Evolutionary conservation across 1,284 basidiomycete species (phyloP).

Genomic region (Ceratobasidium papillatum): DNA sequence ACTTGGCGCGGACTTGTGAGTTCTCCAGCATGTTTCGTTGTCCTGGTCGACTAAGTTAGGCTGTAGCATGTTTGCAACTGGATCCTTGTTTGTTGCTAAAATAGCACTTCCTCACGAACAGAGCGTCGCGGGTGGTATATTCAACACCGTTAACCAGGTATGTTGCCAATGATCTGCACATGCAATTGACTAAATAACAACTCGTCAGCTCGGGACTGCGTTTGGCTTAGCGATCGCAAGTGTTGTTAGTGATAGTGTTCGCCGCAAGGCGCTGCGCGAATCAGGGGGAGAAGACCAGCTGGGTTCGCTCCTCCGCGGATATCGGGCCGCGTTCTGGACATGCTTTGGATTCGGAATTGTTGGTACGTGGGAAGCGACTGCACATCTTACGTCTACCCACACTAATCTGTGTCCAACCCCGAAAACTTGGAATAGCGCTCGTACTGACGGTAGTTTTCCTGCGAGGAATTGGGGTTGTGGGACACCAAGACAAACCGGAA

Average conservation of each 20-base stretch:
- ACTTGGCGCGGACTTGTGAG: slow-evolving; percentile 76
- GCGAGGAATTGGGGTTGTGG: slow-evolving; percentile 67
- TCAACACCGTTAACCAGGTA: slow-evolving; percentile 78
- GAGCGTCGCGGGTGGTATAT: slow-evolving; percentile 77
- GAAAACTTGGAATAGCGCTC: slow-evolving; percentile 54
- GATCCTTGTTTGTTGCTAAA: slow-evolving; percentile 78
- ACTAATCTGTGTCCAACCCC: slow-evolving; percentile 15
- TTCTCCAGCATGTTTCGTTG: neutral
- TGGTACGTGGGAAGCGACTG: slow-evolving; percentile 53
- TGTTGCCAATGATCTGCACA: slow-evolving; percentile 43
- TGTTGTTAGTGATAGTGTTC: slow-evolving; percentile 71
- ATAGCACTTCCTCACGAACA: slow-evolving; percentile 79
- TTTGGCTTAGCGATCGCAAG: slow-evolving; percentile 79
- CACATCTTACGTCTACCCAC: neutral
- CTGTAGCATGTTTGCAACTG: slow-evolving; percentile 69
- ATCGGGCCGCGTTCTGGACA: slow-evolving; percentile 71
- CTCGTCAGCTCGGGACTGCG: slow-evolving; percentile 69
- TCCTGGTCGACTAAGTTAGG: slow-evolving; percentile 7
- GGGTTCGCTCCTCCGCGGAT: slow-evolving; percentile 59
- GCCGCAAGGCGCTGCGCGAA: slow-evolving; percentile 50
- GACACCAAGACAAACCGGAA: slow-evolving; percentile 47
- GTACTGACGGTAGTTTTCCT: slow-evolving; percentile 63
- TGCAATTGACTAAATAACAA: neutral
- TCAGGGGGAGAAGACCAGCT: slow-evolving; percentile 50
- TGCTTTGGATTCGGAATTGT: slow-evolving; percentile 66